These are phyloP conservation scores for Alternaria ventricosa DNA, from an alignment of 2,329 filamentous ascomycete species.

Conservation along the genomic window DNA sequence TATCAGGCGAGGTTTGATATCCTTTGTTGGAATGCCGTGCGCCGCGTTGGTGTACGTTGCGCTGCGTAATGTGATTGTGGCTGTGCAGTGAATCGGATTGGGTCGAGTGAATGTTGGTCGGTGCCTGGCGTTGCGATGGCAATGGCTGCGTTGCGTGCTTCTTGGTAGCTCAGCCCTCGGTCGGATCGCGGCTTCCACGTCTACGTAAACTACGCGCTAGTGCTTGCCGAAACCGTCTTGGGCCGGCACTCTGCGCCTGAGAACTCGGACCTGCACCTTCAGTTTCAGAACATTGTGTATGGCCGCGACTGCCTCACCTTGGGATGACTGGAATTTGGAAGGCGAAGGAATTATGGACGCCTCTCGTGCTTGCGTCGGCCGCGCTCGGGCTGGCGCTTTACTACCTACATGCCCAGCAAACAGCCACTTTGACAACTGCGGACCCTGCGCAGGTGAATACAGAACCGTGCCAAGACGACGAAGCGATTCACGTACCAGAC, in stretches of 20 bases:
- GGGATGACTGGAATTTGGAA: constrained; percentile 7
- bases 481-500: constrained; percentile 31
- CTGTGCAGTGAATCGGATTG: constrained; percentile 30
- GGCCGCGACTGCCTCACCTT: constrained; percentile 26
- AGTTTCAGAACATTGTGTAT: constrained; percentile 24
- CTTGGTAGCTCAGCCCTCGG: constrained; percentile 26
- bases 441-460: constrained; percentile 13
- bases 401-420: constrained; percentile 18
- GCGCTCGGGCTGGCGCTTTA: constrained; percentile 31
- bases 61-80: constrained; percentile 40
- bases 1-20: constrained; percentile 24
- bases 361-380: constrained; percentile 26
- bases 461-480: constrained; percentile 35
- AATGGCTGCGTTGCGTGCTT: constrained; percentile 7
- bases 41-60: constrained; percentile 30
- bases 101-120: constrained; percentile 20
- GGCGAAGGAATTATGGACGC: constrained; percentile 29
- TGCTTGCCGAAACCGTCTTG: constrained; percentile 36
- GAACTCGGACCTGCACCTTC: constrained; percentile 29
- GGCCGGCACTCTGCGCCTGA: constrained; percentile 18
- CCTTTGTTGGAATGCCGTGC: constrained; percentile 6
- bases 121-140: constrained; percentile 27
- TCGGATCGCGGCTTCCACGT: constrained; percentile 36
- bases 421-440: constrained; percentile 12
- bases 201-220: constrained; percentile 39